Percentiles rank a stretch among this genome's conserved stretches.
Conservation (phyloP, 2,329 filamentous ascomycete genomes). For the Rhynchosporium agropyri region DNA sequence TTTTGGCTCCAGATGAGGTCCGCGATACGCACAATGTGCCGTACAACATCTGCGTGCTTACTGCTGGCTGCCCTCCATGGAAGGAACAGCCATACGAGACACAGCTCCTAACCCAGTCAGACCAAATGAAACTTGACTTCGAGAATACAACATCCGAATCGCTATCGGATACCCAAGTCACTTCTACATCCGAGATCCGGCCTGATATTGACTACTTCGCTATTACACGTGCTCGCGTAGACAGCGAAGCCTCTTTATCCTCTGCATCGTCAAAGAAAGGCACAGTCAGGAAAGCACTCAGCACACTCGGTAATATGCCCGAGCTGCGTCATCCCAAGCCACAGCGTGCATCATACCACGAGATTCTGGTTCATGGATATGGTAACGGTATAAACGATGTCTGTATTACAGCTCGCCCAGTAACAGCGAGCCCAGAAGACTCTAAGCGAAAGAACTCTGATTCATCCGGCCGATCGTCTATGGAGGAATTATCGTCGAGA, state of each 20-base stretch:
- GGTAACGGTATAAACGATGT: constrained; percentile 54
- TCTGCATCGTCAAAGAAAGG: constrained; percentile 33
- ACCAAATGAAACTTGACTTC: constrained; percentile 30
- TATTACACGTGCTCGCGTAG: constrained; percentile 33
- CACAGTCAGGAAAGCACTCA: constrained; percentile 41
- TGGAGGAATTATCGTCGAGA: constrained; percentile 29
- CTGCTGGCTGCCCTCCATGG: constrained; percentile 38
- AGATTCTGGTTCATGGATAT: constrained; percentile 57
- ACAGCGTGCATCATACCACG: constrained; percentile 46
- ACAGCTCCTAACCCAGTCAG: constrained; percentile 29
- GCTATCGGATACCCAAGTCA: background rate
- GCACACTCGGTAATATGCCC: constrained; percentile 34
- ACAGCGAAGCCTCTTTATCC: constrained; percentile 20
- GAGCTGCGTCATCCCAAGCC: constrained; percentile 37
- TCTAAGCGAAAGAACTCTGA: constrained; percentile 24
- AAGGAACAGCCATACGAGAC: constrained; percentile 30
- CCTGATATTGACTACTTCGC: constrained; percentile 60
- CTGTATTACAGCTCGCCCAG: constrained; percentile 18
- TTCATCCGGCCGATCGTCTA: constrained; percentile 25
- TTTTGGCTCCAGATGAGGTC: constrained; percentile 63
- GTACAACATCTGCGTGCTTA: constrained; percentile 51
- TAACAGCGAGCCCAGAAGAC: constrained; percentile 11
- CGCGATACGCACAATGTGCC: constrained; percentile 55
- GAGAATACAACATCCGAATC: constrained; percentile 7
- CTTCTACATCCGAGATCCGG: constrained; percentile 44